Percentiles rank a stretch among this genome's conserved stretches.
phyloP scores from a whole-genome alignment of 352 stramenopile species.

The Aphanomyces astaci region DNA sequence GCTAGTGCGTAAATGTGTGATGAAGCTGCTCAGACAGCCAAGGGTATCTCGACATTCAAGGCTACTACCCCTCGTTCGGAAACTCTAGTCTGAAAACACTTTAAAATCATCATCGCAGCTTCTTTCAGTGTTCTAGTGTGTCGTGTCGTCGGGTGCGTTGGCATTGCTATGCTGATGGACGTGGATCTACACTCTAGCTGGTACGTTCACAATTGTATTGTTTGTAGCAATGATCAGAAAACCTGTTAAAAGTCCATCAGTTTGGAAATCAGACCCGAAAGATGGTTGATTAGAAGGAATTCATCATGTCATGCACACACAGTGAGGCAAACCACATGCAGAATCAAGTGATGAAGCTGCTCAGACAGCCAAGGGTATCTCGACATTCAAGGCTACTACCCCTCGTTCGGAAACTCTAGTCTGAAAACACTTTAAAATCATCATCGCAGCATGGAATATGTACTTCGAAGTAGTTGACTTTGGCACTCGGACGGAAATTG shows the following conservation, averaged over 20 bases:
- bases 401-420: slow-evolving; percentile 88
- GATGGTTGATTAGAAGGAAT: slow-evolving; percentile 79
- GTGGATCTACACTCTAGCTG: no score
- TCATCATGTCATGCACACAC: slow-evolving; percentile 53
- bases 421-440: slow-evolving; percentile 76
- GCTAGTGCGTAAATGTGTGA: no score
- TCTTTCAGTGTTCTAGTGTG: no score
- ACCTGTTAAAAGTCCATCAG: slow-evolving; percentile 69
- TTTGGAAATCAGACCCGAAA: slow-evolving; percentile 86
- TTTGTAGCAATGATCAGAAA: slow-evolving; percentile 55
- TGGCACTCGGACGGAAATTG: background rate
- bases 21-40: slow-evolving; percentile 3
- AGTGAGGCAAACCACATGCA: slow-evolving; percentile 9
- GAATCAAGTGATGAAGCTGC: background rate
- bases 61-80: slow-evolving; percentile 25
- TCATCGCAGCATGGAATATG: slow-evolving; percentile 44
- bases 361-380: slow-evolving; percentile 39
- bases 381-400: slow-evolving; percentile 82
- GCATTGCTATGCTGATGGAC: no score
- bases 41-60: slow-evolving; percentile 20
- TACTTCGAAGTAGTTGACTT: background rate
- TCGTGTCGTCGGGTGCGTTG: background rate
- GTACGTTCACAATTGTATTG: background rate
- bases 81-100: slow-evolving; percentile 24
- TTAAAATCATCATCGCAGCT: slow-evolving; percentile 9